Percentiles rank a stretch among this genome's conserved stretches.
These are phyloP conservation scores for Candida andamanensis DNA, from an alignment of 805 yeast species.

Conservation along the genomic window DNA sequence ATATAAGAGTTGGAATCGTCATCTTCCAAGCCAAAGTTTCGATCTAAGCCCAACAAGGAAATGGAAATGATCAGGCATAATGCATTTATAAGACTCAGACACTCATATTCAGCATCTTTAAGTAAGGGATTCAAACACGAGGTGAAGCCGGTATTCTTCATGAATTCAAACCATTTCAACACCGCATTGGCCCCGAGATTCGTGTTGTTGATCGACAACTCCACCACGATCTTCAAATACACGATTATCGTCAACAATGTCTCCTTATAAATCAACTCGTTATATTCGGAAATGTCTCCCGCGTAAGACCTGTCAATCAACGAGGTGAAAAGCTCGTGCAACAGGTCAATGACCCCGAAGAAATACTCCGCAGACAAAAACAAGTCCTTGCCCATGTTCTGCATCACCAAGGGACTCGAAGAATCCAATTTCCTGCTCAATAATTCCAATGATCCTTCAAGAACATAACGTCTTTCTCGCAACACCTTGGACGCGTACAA, in stretches of 20 bases:
- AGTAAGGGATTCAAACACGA: slow-evolving; percentile 21
- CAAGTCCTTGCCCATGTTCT: slow-evolving; percentile 36
- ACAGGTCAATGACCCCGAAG: slow-evolving; percentile 14
- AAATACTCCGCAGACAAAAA: slow-evolving; percentile 28
- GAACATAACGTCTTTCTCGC: slow-evolving; percentile 47
- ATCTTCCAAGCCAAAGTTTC: slow-evolving; percentile 29
- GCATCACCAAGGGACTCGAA: slow-evolving; percentile 24
- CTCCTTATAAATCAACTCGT: slow-evolving; percentile 24
- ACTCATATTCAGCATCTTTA: slow-evolving; percentile 16
- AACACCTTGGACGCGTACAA: slow-evolving; percentile 38
- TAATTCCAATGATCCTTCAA: slow-evolving; percentile 42
- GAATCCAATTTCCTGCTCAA: slow-evolving; percentile 37
- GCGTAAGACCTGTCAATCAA: slow-evolving; percentile 1
- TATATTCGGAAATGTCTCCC: slow-evolving; percentile 13
- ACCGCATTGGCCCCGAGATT: slow-evolving; percentile 30
- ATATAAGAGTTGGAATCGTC: slow-evolving; percentile 20
- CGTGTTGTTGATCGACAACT: slow-evolving; percentile 35
- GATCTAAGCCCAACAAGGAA: slow-evolving; percentile 52
- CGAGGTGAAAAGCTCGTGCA: slow-evolving; percentile 6
- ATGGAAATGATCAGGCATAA: slow-evolving; percentile 47
- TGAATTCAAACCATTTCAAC: slow-evolving; percentile 51
- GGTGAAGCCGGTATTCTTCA: slow-evolving; percentile 31
- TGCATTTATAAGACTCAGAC: slow-evolving; percentile 35
- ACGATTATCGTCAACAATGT: slow-evolving; percentile 27
- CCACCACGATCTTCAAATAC: slow-evolving; percentile 33